Conservation (phyloP, 2,329 filamentous ascomycete genomes). For the Penicillium brasilianum region DNA sequence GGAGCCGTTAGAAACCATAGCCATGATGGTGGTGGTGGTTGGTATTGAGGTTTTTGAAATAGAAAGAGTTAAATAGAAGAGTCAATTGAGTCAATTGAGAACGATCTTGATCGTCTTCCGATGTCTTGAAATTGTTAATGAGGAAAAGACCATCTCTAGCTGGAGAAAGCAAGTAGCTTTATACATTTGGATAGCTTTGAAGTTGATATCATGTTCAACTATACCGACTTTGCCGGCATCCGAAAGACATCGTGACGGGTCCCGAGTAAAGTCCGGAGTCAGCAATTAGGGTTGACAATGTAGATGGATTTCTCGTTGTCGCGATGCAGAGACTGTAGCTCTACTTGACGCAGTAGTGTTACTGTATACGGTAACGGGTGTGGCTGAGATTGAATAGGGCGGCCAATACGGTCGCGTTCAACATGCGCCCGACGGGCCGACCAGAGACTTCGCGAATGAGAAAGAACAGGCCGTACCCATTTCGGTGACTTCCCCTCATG, state of each 20-base stretch:
- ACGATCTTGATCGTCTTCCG: neutral
- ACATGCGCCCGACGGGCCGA: neutral
- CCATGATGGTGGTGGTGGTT: neutral
- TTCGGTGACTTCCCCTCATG: neutral
- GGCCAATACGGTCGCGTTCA: neutral
- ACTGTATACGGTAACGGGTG: neutral
- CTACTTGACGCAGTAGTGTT: neutral
- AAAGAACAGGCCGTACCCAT: too few species aligned
- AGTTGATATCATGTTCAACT: neutral
- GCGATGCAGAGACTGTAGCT: neutral
- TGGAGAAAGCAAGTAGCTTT: neutral
- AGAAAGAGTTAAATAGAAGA: neutral
- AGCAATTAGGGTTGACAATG: neutral
- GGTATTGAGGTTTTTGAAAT: neutral
- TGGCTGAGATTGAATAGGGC: neutral
- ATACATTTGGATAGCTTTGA: neutral
- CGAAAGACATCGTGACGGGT: neutral
- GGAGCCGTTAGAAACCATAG: slow-evolving; percentile 2
- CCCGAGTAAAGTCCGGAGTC: neutral
- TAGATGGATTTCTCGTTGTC: neutral
- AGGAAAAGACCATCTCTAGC: neutral
- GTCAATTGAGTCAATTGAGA: neutral
- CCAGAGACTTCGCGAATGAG: neutral
- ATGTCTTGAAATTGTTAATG: neutral
- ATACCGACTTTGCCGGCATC: neutral